phyloP scores from a whole-genome alignment of 2,329 filamentous ascomycete species.

The Tolypocladium amazonense region DNA sequence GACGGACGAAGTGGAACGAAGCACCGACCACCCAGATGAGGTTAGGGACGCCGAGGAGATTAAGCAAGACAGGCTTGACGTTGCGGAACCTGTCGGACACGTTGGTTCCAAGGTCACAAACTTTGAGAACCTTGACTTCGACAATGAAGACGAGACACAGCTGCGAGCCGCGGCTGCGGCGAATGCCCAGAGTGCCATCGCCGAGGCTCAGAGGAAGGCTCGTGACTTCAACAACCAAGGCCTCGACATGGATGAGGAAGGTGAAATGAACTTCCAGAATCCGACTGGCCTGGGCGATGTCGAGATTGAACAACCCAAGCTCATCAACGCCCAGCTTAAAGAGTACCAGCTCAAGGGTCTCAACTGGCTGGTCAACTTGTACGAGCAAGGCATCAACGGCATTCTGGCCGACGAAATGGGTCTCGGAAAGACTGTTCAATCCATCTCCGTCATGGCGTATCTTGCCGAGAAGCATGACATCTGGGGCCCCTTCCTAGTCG shows the following conservation, averaged over 20 bases:
- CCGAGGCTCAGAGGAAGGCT: slow-evolving; percentile 87
- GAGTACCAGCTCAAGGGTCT: slow-evolving; percentile 99
- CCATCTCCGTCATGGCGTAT: slow-evolving; percentile 98
- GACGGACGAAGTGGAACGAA: slow-evolving; percentile 86
- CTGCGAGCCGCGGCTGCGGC: slow-evolving; percentile 80
- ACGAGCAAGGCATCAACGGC: slow-evolving; percentile 99
- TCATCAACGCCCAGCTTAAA: slow-evolving; percentile 89
- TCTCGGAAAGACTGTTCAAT: slow-evolving; percentile 97
- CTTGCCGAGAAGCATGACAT: slow-evolving; percentile 95
- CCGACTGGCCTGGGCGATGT: slow-evolving; percentile 90
- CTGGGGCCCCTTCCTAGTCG: slow-evolving; percentile 95
- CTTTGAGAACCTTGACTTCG: slow-evolving; percentile 91
- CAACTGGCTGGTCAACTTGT: slow-evolving; percentile 97
- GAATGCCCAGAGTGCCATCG: slow-evolving; percentile 91
- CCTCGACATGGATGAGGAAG: slow-evolving; percentile 69
- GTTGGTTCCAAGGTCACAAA: slow-evolving; percentile 68
- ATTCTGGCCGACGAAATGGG: slow-evolving; percentile 99
- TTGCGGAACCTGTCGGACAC: slow-evolving; percentile 42
- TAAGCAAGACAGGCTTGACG: slow-evolving; percentile 31
- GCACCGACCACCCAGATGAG: slow-evolving; percentile 71
- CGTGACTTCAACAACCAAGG: slow-evolving; percentile 80
- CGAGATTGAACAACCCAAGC: slow-evolving; percentile 86
- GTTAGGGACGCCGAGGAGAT: slow-evolving; percentile 36
- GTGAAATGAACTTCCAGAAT: slow-evolving; percentile 99
- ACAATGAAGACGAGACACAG: slow-evolving; percentile 80